Base-by-base conservation (phyloP, 805 yeast genomes). In the Yarrowia sp. region DNA sequence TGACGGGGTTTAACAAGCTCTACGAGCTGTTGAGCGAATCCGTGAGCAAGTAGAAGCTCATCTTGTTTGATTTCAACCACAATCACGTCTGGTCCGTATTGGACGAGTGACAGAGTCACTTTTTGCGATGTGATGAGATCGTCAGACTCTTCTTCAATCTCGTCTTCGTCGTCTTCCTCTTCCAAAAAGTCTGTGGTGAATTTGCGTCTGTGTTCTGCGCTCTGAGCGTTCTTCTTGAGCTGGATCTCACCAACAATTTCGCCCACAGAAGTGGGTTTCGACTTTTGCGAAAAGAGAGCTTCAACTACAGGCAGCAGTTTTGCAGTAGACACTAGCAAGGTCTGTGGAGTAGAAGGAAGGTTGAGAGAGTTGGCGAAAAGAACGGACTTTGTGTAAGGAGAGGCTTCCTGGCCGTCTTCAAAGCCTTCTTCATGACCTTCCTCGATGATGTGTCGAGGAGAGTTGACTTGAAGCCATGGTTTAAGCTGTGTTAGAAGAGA, bases 371-470 rank as follows among this genome's bases (percentile, higher is more conserved):
- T 42, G 39, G 64, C 50, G 17, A 58, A 58, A 7, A 58, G 64
- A 4, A 58, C 64, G 12, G 49, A 43, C 13, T 58, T 58, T 1
- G 50, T 58, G 33, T 58, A 58, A 0, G 49, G 64, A 8, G 64
- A 47, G 13, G 66, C 36, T n/a, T 61, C 66, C 55, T 58, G 64
- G 33, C 64, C 64, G 33, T 58, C 66, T 36, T 61, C 66, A 46
- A 46, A 46, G 17, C 55, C 66, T 19, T 61, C 66, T 36, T 61
- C 66, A 39, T 61, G 66, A 9, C 66, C 55, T 12, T 61, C 55
- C 55, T 82, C 84, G 34, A 86, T 72, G 9, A 80, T 70, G 73
- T 86, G 87, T 69, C 89, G 82, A 19, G 85, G 83, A n/a, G 82
- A 76, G 40, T 81, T 82, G 55, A 76, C 72, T 46, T 83, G 86